Evolutionary conservation across 1,139 yeast genomes (phyloP).

Genomic region (Candida albicans): DNA sequence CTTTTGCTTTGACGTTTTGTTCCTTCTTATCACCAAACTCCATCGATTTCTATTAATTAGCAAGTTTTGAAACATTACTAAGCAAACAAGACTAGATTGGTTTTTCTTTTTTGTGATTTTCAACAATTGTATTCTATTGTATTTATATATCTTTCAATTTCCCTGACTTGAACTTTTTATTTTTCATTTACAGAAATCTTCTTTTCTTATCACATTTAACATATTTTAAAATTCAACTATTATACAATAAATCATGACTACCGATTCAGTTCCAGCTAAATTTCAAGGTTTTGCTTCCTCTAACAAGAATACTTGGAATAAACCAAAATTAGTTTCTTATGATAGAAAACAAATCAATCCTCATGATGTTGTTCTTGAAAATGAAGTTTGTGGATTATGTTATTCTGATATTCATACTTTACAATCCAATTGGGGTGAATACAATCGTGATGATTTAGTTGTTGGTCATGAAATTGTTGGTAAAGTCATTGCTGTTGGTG

Average conservation of each 20-base stretch:
- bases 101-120: no score
- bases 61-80: no score
- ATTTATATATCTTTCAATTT: no score
- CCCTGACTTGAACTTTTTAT: neutral
- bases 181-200: no score
- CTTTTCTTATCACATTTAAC: neutral
- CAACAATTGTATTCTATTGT: no score
- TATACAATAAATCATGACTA: constrained; percentile 11
- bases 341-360: constrained; percentile 37
- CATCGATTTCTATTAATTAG: no score
- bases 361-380: constrained; percentile 47
- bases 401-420: constrained; percentile 56
- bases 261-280: constrained; percentile 27
- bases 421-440: constrained; percentile 43
- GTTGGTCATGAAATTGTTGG: constrained; percentile 59
- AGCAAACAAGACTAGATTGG: no score
- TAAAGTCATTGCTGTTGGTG: constrained; percentile 51
- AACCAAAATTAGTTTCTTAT: constrained; percentile 43
- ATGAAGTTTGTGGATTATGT: constrained; percentile 58
- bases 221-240: no score
- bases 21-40: no score
- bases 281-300: constrained; percentile 48
- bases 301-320: constrained; percentile 39
- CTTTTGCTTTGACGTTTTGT: no score
- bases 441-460: constrained; percentile 29